phyloP scores from a whole-genome alignment of 164 flowering plant genomes.

The Magnolia sinica region DNA sequence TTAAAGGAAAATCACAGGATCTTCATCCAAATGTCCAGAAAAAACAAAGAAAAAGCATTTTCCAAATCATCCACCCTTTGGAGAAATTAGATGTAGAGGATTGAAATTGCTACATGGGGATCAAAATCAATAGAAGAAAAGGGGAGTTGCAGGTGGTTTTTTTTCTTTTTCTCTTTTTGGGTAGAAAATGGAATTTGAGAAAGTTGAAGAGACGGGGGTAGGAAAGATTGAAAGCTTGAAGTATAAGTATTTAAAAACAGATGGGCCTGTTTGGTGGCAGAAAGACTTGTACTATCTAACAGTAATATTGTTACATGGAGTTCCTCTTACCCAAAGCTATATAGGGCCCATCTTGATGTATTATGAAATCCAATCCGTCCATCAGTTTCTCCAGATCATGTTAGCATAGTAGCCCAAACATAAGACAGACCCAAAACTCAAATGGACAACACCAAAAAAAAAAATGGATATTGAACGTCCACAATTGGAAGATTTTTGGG shows the following conservation, averaged over 20 bases:
- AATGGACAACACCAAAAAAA: too few species aligned
- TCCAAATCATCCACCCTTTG: slow-evolving; percentile 7
- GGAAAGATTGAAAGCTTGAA: neutral
- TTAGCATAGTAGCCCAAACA: too few species aligned
- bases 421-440: too few species aligned
- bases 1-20: neutral
- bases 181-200: neutral
- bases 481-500: too few species aligned
- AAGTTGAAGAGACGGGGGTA: neutral
- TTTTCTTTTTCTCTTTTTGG: neutral
- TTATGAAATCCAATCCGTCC: too few species aligned
- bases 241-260: neutral
- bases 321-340: too few species aligned
- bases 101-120: neutral
- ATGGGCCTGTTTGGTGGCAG: neutral
- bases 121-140: neutral
- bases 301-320: too few species aligned
- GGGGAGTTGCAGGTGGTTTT: neutral
- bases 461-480: too few species aligned
- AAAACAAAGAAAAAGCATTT: slow-evolving; percentile 3
- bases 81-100: neutral
- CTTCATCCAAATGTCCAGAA: neutral
- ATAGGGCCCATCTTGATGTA: too few species aligned
- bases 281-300: too few species aligned
- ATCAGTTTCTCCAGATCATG: too few species aligned